These are phyloP conservation scores for Debaryomyces singareniensis DNA, from an alignment of 1,139 yeast species.

Conservation along the genomic window DNA sequence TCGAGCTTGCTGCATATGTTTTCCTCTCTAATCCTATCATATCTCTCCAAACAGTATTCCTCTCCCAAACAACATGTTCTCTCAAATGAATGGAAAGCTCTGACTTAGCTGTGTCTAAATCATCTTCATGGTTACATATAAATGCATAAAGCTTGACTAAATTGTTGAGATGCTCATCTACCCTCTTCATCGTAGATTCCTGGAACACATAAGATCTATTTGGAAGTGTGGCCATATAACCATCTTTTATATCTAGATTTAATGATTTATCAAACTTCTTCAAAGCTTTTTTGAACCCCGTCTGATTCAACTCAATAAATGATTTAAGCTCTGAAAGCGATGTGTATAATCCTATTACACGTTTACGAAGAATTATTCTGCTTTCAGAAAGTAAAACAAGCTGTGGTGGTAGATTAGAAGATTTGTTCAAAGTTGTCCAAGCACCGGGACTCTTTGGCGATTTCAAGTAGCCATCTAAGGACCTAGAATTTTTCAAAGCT, in stretches of 20 bases:
- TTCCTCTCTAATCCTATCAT: conserved; percentile 84
- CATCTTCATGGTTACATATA: conserved; percentile 36
- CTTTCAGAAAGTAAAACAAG: conserved; percentile 34
- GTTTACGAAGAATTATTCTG: conserved; percentile 49
- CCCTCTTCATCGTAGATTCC: conserved; percentile 31
- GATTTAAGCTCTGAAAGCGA: conserved; percentile 62
- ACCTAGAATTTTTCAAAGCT: conserved; percentile 18
- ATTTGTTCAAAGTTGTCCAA: conserved; percentile 24
- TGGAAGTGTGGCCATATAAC: conserved; percentile 28
- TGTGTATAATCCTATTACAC: conserved; percentile 51
- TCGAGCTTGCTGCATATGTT: conserved; percentile 34
- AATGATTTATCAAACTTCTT: conserved; percentile 67
- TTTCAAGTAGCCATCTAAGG: conserved; percentile 34
- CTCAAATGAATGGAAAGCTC: conserved; percentile 57
- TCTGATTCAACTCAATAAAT: conserved; percentile 57
- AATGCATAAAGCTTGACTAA: conserved; percentile 33
- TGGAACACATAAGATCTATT: conserved; percentile 28
- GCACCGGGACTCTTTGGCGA: conserved; percentile 31
- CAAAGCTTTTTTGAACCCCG: conserved; percentile 63
- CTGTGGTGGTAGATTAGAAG: conserved; percentile 32
- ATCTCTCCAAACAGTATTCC: conserved; percentile 70
- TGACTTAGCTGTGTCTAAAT: conserved; percentile 35
- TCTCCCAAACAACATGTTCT: conserved; percentile 72
- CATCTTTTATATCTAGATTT: conserved; percentile 33
- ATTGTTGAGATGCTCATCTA: conserved; percentile 38